phyloP scores from a whole-genome alignment of 2,329 filamentous ascomycete species.

The Phialophora chinensis region DNA sequence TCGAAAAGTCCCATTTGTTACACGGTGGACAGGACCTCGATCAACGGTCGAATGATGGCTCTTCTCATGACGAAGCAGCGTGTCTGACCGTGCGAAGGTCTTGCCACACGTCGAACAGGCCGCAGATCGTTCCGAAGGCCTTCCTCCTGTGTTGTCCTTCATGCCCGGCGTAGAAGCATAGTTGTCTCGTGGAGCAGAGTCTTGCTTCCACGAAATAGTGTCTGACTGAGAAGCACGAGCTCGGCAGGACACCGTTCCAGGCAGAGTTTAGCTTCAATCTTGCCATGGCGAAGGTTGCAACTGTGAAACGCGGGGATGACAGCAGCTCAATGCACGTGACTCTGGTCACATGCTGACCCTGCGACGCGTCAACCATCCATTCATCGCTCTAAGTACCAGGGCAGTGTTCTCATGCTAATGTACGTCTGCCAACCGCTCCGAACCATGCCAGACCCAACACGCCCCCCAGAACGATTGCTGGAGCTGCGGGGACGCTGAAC shows the following conservation, averaged over 20 bases:
- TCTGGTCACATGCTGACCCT: too few relatives aligned
- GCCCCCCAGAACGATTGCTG: constrained; percentile 55
- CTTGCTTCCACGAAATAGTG: background rate
- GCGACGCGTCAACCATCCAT: background rate
- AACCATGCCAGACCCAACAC: constrained; percentile 57
- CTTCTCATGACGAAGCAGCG: constrained; percentile 50
- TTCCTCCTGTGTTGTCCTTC: constrained; percentile 20
- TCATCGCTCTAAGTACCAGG: background rate
- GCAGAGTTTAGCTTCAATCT: background rate
- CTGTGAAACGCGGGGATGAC: background rate
- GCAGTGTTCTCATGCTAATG: background rate
- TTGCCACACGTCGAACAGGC: constrained; percentile 32
- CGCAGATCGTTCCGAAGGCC: constrained; percentile 27
- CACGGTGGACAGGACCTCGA: constrained; percentile 46
- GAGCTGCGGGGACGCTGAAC: constrained; percentile 53
- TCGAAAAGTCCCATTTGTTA: constrained; percentile 51
- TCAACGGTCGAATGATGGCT: constrained; percentile 47
- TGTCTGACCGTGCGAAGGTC: constrained; percentile 42
- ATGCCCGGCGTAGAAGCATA: constrained; percentile 11
- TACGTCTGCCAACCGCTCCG: constrained; percentile 46
- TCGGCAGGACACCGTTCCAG: constrained; percentile 3
- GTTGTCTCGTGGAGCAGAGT: background rate
- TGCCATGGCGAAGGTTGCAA: background rate
- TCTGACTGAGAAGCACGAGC: background rate
- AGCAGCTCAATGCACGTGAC: background rate